Evolutionary conservation across 2,329 filamentous ascomycete genomes (phyloP).

Genomic region (Cercospora sp.): DNA sequence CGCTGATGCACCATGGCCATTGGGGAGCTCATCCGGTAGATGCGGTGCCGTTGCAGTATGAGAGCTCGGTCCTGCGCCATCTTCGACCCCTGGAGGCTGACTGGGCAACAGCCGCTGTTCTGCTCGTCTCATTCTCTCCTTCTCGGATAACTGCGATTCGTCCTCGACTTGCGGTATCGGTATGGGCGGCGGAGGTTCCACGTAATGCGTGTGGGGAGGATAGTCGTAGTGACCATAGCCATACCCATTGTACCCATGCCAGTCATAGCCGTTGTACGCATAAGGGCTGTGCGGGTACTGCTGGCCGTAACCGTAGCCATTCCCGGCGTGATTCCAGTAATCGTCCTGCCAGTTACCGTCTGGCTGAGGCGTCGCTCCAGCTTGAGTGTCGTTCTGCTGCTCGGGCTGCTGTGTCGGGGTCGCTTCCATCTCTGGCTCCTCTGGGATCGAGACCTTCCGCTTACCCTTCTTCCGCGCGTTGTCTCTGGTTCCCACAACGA

Average conservation of each 20-base stretch:
- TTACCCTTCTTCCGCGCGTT: constrained; percentile 57
- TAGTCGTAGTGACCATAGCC: constrained; percentile 13
- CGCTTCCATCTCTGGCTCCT: constrained; percentile 9
- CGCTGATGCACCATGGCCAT: constrained; percentile 12
- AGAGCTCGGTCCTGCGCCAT: constrained; percentile 29
- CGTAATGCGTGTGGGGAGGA: constrained; percentile 15
- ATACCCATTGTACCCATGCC: constrained; percentile 21
- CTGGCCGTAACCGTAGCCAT: constrained; percentile 33
- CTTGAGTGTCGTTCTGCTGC: constrained; percentile 14
- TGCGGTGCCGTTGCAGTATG: constrained; percentile 41
- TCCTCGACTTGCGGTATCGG: constrained; percentile 59
- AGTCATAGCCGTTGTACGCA: constrained; percentile 20
- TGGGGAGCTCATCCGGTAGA: constrained; percentile 29
- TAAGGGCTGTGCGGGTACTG: constrained; percentile 19
- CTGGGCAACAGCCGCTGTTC: constrained; percentile 81
- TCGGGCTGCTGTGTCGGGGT: neutral
- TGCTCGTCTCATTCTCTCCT: constrained; percentile 74
- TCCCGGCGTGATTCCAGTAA: constrained; percentile 16
- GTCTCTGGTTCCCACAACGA: constrained; percentile 83
- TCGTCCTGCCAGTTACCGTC: constrained; percentile 7
- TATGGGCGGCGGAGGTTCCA: constrained; percentile 28
- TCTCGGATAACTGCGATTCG: constrained; percentile 71
- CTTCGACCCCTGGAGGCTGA: constrained; percentile 59
- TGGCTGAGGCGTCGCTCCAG: constrained; percentile 9
- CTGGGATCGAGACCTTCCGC: constrained; percentile 39